These are phyloP conservation scores for Boletus rubescentipes DNA, from an alignment of 768 basidiomycete genomes.

Conservation along the genomic window DNA sequence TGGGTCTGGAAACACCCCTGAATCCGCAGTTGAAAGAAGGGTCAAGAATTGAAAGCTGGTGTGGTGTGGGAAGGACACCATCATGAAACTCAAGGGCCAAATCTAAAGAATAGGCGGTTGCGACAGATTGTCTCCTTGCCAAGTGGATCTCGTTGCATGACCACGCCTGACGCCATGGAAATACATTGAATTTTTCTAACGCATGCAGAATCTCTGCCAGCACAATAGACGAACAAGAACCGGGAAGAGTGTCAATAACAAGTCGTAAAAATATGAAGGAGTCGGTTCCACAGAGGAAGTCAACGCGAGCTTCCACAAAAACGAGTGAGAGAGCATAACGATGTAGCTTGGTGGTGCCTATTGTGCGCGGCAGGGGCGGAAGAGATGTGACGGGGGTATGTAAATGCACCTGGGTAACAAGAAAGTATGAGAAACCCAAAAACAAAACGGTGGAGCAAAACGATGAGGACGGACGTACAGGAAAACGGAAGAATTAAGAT, in stretches of 20 bases:
- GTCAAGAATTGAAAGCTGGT: neutral
- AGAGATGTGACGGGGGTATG: slow-evolving; percentile 23
- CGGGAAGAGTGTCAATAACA: slow-evolving; percentile 19
- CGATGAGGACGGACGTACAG: slow-evolving; percentile 18
- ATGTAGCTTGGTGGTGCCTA: slow-evolving; percentile 21
- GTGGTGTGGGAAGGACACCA: neutral
- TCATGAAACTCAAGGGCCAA: neutral
- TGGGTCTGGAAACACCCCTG: neutral
- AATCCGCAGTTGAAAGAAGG: neutral
- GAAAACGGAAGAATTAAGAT: slow-evolving; percentile 27
- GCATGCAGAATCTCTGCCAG: slow-evolving; percentile 8
- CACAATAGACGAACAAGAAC: slow-evolving; percentile 14
- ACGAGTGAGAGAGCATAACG: slow-evolving; percentile 28
- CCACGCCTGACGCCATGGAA: slow-evolving; percentile 11
- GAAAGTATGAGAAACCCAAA: slow-evolving; percentile 14
- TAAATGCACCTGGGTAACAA: slow-evolving; percentile 23
- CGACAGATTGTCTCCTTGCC: neutral
- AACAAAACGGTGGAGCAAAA: slow-evolving; percentile 17
- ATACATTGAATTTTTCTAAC: slow-evolving; percentile 21
- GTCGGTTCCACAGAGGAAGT: slow-evolving; percentile 11
- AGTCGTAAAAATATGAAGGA: slow-evolving; percentile 20
- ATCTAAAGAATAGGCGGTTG: neutral
- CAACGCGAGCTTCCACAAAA: slow-evolving; percentile 16
- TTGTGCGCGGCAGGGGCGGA: slow-evolving; percentile 20
- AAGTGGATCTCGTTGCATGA: neutral